A percentile compares a stretch with the other conserved stretches of the same genome.
Evolutionary conservation across 2,329 filamentous ascomycete genomes (phyloP).

Genomic region (Emergomyces orientalis): DNA sequence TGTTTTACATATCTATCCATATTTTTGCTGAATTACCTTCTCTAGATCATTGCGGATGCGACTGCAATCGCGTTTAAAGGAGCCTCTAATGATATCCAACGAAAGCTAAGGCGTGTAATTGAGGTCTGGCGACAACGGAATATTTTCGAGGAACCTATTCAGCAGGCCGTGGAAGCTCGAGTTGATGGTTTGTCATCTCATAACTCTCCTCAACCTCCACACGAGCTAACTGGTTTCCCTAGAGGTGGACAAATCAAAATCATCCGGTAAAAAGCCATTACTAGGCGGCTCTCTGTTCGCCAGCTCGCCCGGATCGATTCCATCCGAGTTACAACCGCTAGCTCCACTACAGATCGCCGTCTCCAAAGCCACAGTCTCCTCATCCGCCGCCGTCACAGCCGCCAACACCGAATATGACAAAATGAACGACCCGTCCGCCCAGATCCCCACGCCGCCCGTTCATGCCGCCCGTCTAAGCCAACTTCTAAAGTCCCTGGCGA

Average conservation of each 20-base stretch:
- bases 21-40: slow-evolving; percentile 18
- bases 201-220: background rate
- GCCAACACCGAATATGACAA: slow-evolving; percentile 80
- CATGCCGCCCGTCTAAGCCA: slow-evolving; percentile 83
- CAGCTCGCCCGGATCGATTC: slow-evolving; percentile 49
- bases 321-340: slow-evolving; percentile 68
- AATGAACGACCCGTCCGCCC: slow-evolving; percentile 60
- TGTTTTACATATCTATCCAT: background rate
- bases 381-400: slow-evolving; percentile 56
- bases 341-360: slow-evolving; percentile 63
- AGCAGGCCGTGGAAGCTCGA: slow-evolving; percentile 68
- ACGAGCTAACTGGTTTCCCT: slow-evolving; percentile 8
- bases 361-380: slow-evolving; percentile 60
- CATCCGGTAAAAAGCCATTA: slow-evolving; percentile 45
- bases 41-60: slow-evolving; percentile 74
- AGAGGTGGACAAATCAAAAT: slow-evolving; percentile 50
- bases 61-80: slow-evolving; percentile 84
- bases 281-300: slow-evolving; percentile 64
- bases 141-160: slow-evolving; percentile 74
- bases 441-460: slow-evolving; percentile 72
- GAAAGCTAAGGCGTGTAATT: slow-evolving; percentile 76
- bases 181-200: slow-evolving; percentile 57
- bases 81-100: slow-evolving; percentile 73
- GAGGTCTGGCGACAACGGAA: slow-evolving; percentile 85
- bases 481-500: slow-evolving; percentile 79